These are phyloP conservation scores for Taphrina populina DNA, from an alignment of 1,139 yeast species.

Conservation along the genomic window DNA sequence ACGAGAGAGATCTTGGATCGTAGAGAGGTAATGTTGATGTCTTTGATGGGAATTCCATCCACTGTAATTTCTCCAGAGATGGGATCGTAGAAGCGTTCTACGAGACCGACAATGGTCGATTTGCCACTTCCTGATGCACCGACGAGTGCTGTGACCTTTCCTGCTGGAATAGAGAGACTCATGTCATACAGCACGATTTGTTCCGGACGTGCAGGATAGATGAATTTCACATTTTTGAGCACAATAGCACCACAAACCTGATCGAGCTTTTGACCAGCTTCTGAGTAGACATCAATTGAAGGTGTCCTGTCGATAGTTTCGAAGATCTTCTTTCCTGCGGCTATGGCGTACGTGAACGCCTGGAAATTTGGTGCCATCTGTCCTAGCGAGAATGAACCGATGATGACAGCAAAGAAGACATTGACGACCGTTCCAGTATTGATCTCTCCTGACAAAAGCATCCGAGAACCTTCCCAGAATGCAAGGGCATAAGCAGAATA, in stretches of 20 bases:
- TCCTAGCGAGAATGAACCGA: constrained; percentile 50
- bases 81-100: constrained; percentile 55
- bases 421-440: constrained; percentile 37
- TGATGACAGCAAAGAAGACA: constrained; percentile 42
- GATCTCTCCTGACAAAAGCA: constrained; percentile 35
- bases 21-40: constrained; percentile 53
- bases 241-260: constrained; percentile 52
- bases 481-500: constrained; percentile 46
- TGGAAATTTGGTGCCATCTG: constrained; percentile 49
- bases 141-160: constrained; percentile 60
- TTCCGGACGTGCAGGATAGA: constrained; percentile 86
- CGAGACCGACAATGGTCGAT: constrained; percentile 60
- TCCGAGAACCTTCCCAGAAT: constrained; percentile 48
- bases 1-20: constrained; percentile 61
- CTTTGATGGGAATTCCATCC: constrained; percentile 51
- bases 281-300: constrained; percentile 45
- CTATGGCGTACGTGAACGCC: constrained; percentile 47
- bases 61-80: constrained; percentile 46
- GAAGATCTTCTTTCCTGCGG: constrained; percentile 48
- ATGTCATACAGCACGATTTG: constrained; percentile 67
- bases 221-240: constrained; percentile 66
- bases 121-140: constrained; percentile 84
- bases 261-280: constrained; percentile 45
- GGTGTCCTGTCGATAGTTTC: constrained; percentile 51
- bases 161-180: constrained; percentile 50